phyloP scores from a whole-genome alignment of 2,329 filamentous ascomycete species.

The Neurospora sp. region DNA sequence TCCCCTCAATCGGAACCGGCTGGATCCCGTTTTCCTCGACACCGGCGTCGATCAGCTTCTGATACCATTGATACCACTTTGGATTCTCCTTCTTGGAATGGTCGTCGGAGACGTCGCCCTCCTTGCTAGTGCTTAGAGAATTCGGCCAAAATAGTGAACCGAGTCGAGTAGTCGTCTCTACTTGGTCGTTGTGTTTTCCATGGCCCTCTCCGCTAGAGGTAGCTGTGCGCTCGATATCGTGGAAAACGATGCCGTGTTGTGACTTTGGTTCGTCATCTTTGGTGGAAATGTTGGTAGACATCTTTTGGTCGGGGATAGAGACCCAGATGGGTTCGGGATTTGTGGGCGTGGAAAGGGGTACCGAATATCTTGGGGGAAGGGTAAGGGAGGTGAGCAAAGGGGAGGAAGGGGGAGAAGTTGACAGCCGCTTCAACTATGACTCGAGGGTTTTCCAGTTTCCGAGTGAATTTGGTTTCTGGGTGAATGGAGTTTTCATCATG shows the following conservation, averaged over 20 bases:
- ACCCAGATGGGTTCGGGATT: background rate
- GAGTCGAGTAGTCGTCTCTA: constrained; percentile 5
- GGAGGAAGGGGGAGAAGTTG: background rate
- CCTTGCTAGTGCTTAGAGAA: constrained; percentile 5
- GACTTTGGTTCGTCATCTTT: background rate
- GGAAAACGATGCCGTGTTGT: background rate
- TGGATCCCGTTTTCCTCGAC: constrained; percentile 45
- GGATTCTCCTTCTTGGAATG: constrained; percentile 17
- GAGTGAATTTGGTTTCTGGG: background rate
- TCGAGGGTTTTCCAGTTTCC: background rate
- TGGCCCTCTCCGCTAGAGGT: background rate
- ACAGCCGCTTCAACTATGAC: background rate
- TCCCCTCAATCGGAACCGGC: constrained; percentile 43
- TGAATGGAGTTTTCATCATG: background rate
- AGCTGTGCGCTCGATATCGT: background rate
- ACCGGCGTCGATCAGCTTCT: constrained; percentile 31
- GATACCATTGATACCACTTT: constrained; percentile 34
- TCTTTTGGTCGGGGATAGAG: background rate
- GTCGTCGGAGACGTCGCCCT: constrained; percentile 24
- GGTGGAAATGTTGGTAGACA: background rate
- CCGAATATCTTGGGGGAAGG: background rate
- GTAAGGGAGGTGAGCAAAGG: background rate
- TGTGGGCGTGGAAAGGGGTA: background rate
- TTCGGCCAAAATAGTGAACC: constrained; percentile 18
- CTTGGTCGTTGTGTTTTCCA: background rate